Conservation (phyloP, 352 stramenopile genomes). For the Globisporangium mamillatum region DNA sequence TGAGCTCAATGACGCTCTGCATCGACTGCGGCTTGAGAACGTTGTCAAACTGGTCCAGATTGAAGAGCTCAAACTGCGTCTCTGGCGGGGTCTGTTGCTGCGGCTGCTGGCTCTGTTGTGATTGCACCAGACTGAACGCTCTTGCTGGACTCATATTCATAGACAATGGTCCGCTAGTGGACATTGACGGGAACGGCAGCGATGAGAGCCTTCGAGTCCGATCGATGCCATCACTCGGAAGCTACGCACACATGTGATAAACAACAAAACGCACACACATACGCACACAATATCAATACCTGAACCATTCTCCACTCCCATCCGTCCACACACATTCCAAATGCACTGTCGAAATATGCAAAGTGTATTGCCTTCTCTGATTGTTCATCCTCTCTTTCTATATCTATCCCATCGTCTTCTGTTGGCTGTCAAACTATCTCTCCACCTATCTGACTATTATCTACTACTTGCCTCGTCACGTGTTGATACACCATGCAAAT, state of each 20-base stretch:
- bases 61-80: conserved; percentile 24
- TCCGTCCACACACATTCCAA: no score
- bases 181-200: conserved; percentile 9
- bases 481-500: background rate
- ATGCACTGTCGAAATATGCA: background rate
- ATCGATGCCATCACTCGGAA: background rate
- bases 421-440: background rate
- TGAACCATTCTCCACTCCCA: background rate
- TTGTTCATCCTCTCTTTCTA: background rate
- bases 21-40: conserved; percentile 20
- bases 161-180: background rate
- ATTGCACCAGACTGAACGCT: background rate
- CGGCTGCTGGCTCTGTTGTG: conserved; percentile 1
- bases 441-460: background rate
- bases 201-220: conserved; percentile 26
- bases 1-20: conserved; percentile 23
- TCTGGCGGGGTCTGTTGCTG: conserved; percentile 4
- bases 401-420: conserved; percentile 1
- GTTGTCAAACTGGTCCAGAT: conserved; percentile 22
- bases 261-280: background rate
- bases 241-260: background rate
- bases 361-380: background rate
- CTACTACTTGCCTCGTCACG: background rate
- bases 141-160: background rate
- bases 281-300: background rate